Conservation (phyloP, 1,284 basidiomycete genomes). For the Agroathelia rolfsii region DNA sequence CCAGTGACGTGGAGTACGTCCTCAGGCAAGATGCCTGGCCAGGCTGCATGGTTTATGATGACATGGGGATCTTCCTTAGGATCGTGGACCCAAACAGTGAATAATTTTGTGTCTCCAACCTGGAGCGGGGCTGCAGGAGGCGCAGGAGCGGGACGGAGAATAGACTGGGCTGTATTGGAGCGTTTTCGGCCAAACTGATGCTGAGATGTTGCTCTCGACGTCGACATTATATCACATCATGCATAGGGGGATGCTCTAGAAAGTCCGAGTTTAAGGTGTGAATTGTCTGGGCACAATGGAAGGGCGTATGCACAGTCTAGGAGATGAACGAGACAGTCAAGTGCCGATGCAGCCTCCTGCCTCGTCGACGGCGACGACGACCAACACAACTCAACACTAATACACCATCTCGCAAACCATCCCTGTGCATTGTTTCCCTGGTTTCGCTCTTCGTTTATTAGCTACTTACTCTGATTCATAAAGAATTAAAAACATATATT, state of each 20-base stretch:
- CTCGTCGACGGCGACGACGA: too few relatives aligned
- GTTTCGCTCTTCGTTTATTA: too few relatives aligned
- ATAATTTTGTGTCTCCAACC: constrained; percentile 47
- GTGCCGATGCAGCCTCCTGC: too few relatives aligned
- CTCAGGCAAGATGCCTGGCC: constrained; percentile 67
- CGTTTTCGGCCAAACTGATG: constrained; percentile 50
- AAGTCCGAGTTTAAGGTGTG: too few relatives aligned
- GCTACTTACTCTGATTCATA: too few relatives aligned
- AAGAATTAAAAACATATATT: too few relatives aligned
- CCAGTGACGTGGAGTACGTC: constrained; percentile 54
- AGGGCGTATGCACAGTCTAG: too few relatives aligned
- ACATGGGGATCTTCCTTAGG: constrained; percentile 46
- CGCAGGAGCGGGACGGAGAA: constrained; percentile 30
- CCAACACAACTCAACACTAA: too few relatives aligned
- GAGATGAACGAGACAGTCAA: too few relatives aligned
- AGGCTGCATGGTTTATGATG: constrained; percentile 59
- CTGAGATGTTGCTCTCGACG: constrained; percentile 53
- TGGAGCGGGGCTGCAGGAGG: constrained; percentile 37
- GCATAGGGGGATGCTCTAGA: constrained; percentile 1
- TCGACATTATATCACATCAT: constrained; percentile 32
- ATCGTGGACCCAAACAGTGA: constrained; percentile 70
- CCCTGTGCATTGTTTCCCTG: too few relatives aligned
- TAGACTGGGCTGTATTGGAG: constrained; percentile 63
- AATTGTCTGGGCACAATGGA: too few relatives aligned
- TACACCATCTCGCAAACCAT: too few relatives aligned